Evolutionary conservation across 495 filamentous ascomycete genomes (phyloP).

Genomic region (Umbilicaria muhlenbergii): DNA sequence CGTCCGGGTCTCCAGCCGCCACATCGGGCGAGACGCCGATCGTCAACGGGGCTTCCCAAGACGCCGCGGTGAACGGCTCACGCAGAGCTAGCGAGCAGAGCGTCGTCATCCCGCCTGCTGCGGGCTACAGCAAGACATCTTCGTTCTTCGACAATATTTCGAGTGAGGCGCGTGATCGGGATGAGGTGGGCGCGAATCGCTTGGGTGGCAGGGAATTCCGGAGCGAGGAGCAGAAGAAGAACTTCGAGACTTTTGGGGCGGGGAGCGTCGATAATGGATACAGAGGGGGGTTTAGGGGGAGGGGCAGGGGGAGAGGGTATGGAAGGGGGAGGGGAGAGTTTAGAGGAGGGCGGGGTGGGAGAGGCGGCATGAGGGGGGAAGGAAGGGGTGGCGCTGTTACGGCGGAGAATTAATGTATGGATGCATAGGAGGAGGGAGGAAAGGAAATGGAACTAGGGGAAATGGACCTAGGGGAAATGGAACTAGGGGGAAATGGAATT

Average conservation of each 20-base stretch:
- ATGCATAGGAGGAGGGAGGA: too few relatives aligned
- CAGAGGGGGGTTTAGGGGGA: conserved; percentile 48
- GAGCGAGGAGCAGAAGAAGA: conserved; percentile 82
- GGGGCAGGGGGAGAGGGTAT: conserved; percentile 51
- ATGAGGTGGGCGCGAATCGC: conserved; percentile 48
- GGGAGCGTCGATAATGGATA: conserved; percentile 82
- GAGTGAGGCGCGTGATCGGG: conserved; percentile 80
- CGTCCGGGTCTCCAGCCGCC: conserved; percentile 50
- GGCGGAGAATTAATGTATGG: not conserved
- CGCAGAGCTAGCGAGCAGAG: conserved; percentile 19
- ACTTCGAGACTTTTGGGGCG: conserved; percentile 97
- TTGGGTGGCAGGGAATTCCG: conserved; percentile 82
- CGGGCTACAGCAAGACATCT: conserved; percentile 63
- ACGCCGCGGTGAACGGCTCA: conserved; percentile 16
- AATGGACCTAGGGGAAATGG: too few relatives aligned
- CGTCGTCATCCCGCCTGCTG: conserved; percentile 24
- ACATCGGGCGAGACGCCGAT: conserved; percentile 30
- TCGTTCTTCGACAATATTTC: conserved; percentile 98
- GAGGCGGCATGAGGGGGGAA: conserved; percentile 24
- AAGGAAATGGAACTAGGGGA: too few relatives aligned
- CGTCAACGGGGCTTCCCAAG: conserved; percentile 20
- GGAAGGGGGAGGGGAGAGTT: conserved; percentile 33
- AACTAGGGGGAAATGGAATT: too few relatives aligned
- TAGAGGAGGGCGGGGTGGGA: conserved; percentile 38
- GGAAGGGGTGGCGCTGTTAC: conserved; percentile 15